Percentiles rank a stretch among this genome's conserved stretches.
Conservation (phyloP, 306 rosid species). For the Elaeagnus macrophylla region DNA sequence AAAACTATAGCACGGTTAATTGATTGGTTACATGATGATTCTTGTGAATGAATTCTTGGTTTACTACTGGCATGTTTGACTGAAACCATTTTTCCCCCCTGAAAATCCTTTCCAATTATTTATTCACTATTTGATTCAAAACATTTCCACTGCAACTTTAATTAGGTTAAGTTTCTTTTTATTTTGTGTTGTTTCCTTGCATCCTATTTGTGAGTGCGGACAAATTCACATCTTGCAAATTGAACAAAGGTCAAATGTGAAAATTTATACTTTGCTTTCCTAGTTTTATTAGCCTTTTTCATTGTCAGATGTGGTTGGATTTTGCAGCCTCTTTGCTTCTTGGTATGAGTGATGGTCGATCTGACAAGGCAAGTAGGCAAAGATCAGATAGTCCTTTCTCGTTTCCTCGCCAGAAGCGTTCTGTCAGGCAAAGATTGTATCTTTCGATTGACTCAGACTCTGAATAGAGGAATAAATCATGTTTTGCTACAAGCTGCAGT, state of each 20-base stretch:
- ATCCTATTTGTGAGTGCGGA: not conserved
- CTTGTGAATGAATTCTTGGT: not conserved
- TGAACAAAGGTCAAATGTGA: not conserved
- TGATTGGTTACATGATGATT: not conserved
- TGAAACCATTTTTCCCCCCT: not conserved
- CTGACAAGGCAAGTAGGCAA: conserved; percentile 57
- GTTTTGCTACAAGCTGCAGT: conserved; percentile 14
- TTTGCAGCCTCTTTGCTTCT: conserved; percentile 81
- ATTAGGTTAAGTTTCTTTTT: too few species aligned
- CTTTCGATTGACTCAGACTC: conserved; percentile 87
- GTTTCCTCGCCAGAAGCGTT: conserved; percentile 96
- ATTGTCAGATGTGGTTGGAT: conserved; percentile 8
- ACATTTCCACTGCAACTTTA: not conserved
- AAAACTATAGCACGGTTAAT: conserved; percentile 4
- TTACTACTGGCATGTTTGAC: not conserved
- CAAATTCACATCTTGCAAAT: not conserved
- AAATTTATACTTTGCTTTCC: not conserved
- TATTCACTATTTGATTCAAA: not conserved
- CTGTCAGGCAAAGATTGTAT: conserved; percentile 60
- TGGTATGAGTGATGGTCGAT: conserved; percentile 65
- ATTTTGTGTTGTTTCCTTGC: not conserved
- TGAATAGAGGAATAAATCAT: conserved; percentile 40
- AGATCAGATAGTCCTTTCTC: conserved; percentile 89
- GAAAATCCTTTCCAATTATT: not conserved
- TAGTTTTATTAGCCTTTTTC: not conserved